These are phyloP conservation scores for Carex arenaria DNA, from an alignment of 202 grass and related monocot genomes.

Conservation along the genomic window DNA sequence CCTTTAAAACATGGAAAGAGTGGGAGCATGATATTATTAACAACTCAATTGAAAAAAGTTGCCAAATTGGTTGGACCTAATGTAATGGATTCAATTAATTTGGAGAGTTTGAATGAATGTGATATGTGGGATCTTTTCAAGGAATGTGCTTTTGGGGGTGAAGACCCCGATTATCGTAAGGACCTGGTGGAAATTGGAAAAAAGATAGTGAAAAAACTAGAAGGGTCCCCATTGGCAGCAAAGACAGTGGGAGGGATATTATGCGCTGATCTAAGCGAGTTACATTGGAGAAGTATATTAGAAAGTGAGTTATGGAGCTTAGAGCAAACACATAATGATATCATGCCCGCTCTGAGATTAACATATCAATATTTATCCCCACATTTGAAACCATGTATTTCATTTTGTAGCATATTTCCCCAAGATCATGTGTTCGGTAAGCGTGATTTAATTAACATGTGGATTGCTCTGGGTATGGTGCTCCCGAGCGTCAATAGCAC, in stretches of 20 bases:
- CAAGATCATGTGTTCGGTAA: constrained; percentile 6
- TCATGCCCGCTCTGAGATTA: constrained; percentile 23
- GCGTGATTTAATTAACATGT: constrained; percentile 28
- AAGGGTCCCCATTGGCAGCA: constrained; percentile 27
- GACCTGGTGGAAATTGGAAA: constrained; percentile 22
- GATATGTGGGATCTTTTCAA: constrained; percentile 10
- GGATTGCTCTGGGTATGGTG: constrained; percentile 40
- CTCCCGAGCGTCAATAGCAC: not conserved
- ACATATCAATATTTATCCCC: constrained; percentile 24
- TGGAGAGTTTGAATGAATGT: constrained; percentile 8
- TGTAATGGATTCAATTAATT: not conserved
- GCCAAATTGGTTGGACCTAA: not conserved
- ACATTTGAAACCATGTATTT: constrained; percentile 31
- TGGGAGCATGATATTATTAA: constrained; percentile 18
- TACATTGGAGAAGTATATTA: constrained; percentile 20
- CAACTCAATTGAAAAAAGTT: not conserved
- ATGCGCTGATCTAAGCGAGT: not conserved
- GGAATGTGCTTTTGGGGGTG: not conserved
- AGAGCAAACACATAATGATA: constrained; percentile 1
- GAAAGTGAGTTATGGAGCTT: constrained; percentile 25
- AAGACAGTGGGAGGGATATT: constrained; percentile 25
- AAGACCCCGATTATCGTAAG: not conserved
- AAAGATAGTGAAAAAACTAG: constrained; percentile 19
- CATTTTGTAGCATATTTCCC: constrained; percentile 32
- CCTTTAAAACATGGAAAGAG: not conserved